Evolutionary conservation across 345 rosid species (phyloP).

Genomic region (Gossypium ekmanianum): DNA sequence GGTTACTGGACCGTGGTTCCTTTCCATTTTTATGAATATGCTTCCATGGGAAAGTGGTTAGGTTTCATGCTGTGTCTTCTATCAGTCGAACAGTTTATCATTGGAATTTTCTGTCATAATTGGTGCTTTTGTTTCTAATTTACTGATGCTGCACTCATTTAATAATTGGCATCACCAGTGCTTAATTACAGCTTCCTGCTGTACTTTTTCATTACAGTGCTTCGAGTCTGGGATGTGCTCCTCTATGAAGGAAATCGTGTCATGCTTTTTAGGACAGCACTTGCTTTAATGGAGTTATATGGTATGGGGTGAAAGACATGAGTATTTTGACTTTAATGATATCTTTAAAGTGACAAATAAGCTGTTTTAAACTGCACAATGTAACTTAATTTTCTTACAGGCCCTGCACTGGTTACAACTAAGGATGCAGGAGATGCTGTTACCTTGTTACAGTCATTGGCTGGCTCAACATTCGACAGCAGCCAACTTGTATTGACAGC

Average conservation of each 20-base stretch:
- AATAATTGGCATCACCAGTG: neutral
- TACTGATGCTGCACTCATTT: neutral
- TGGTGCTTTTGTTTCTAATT: conserved; percentile 14
- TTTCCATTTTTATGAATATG: conserved; percentile 99
- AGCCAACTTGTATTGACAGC: conserved; percentile 99
- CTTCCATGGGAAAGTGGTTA: conserved; percentile 99
- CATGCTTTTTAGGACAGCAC: conserved; percentile 94
- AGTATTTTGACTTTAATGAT: conserved; percentile 14
- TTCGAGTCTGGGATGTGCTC: conserved; percentile 98
- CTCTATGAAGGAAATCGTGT: conserved; percentile 97
- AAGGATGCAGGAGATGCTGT: conserved; percentile 99
- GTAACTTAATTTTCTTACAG: conserved; percentile 47
- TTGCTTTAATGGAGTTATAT: conserved; percentile 96
- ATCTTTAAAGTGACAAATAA: conserved; percentile 16
- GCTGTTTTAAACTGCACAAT: conserved; percentile 27
- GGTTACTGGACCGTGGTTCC: conserved; percentile 99
- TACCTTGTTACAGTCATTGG: conserved; percentile 89
- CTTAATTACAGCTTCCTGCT: conserved; percentile 24
- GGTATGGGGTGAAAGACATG: conserved; percentile 53
- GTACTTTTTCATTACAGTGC: conserved; percentile 56
- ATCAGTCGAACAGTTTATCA: conserved; percentile 6
- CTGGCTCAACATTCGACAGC: conserved; percentile 99
- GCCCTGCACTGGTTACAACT: conserved; percentile 95
- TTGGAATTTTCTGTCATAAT: conserved; percentile 4
- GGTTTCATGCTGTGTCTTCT: conserved; percentile 50